Conservation (phyloP, 306 rosid genomes). For the Inga oerstediana region DNA sequence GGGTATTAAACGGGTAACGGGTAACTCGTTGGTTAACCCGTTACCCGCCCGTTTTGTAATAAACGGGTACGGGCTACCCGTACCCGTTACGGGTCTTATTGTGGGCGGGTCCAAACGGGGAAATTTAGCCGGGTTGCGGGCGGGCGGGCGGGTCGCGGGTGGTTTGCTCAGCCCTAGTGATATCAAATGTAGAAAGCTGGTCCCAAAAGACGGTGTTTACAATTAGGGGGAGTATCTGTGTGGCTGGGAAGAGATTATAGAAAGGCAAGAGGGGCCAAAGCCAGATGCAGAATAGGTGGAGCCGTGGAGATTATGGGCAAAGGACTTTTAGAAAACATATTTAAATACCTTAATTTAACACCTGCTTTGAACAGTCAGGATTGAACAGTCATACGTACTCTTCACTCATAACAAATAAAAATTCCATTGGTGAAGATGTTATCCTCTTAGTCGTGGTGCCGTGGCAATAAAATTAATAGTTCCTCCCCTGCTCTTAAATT, state of each 20-base stretch:
- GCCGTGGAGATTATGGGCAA: not conserved
- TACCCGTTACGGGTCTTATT: too few species aligned
- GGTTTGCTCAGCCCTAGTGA: too few species aligned
- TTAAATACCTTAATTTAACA: not conserved
- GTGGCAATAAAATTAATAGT: slow-evolving; percentile 1
- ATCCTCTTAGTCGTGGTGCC: not conserved
- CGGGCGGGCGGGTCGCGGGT: too few species aligned
- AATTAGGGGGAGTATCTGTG: slow-evolving; percentile 16
- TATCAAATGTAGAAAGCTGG: slow-evolving; percentile 28
- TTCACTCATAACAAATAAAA: not conserved
- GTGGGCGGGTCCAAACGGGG: too few species aligned
- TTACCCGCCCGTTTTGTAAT: too few species aligned
- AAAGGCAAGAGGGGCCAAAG: not conserved
- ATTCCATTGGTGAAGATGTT: not conserved
- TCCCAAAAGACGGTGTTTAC: slow-evolving; percentile 34
- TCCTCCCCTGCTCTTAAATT: not conserved
- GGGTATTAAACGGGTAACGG: too few species aligned
- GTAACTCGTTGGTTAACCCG: too few species aligned
- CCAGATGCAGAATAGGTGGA: not conserved
- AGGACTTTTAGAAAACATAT: not conserved
- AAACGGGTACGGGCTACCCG: too few species aligned
- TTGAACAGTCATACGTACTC: not conserved
- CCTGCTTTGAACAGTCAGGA: not conserved
- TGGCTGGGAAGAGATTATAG: slow-evolving; percentile 29
- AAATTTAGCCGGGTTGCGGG: too few species aligned